phyloP scores from a whole-genome alignment of 305 asterid species.

The Solanum aculeatissimum region DNA sequence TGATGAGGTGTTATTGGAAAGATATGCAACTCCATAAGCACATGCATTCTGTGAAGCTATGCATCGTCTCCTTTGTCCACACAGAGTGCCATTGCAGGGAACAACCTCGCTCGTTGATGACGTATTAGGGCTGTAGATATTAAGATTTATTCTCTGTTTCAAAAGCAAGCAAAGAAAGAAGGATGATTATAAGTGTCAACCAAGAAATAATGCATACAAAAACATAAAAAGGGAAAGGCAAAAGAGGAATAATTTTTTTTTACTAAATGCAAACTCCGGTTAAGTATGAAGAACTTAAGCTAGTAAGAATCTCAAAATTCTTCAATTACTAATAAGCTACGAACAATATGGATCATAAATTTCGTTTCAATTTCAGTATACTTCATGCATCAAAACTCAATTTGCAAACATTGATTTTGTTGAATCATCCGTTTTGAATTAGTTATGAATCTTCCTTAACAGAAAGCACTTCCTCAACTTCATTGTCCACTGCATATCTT shows the following conservation, averaged over 20 bases:
- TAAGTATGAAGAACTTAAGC: background rate
- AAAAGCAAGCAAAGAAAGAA: background rate
- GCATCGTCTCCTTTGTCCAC: constrained; percentile 49
- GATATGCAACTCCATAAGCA: constrained; percentile 64
- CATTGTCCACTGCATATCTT: background rate
- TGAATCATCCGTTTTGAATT: background rate
- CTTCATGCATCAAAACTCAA: background rate
- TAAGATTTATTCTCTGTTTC: constrained; percentile 42
- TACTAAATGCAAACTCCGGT: background rate
- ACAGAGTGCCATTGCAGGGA: constrained; percentile 63
- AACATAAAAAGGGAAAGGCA: background rate
- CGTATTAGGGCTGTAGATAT: constrained; percentile 59
- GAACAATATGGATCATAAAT: background rate
- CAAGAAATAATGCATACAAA: background rate
- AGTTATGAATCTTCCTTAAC: background rate
- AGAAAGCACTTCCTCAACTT: background rate
- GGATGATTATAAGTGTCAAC: background rate
- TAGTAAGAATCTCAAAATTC: background rate
- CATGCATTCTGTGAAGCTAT: constrained; percentile 37
- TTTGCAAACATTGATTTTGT: background rate
- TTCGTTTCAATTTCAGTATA: background rate
- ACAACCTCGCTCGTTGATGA: constrained; percentile 54
- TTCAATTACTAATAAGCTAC: background rate
- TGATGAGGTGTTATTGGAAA: constrained; percentile 62
- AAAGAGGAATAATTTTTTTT: background rate